Percentiles rank a stretch among this genome's conserved stretches.
These are phyloP conservation scores for Sclerotiophoma versabilis DNA, from an alignment of 2,329 filamentous ascomycete species.

Conservation along the genomic window DNA sequence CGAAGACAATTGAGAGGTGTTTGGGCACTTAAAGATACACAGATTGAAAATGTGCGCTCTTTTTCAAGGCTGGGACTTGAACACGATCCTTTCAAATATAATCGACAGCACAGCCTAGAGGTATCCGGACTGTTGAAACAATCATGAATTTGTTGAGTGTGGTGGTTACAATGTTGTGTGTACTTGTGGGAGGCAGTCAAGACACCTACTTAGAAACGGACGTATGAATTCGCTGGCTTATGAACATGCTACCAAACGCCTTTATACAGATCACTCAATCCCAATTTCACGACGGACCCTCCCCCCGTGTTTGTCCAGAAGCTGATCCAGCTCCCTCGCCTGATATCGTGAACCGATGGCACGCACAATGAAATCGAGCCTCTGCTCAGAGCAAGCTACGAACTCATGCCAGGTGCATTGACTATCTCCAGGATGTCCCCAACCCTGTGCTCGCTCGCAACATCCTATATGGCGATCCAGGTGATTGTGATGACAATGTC, in stretches of 20 bases:
- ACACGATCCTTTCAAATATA: too few species aligned
- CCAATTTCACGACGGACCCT: background rate
- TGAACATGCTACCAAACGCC: constrained; percentile 20
- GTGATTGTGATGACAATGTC: constrained; percentile 64
- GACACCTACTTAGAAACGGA: background rate
- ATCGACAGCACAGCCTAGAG: too few species aligned
- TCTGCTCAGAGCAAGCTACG: background rate
- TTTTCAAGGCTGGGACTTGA: too few species aligned
- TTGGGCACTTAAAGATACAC: too few species aligned
- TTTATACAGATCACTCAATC: constrained; percentile 7
- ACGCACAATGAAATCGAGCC: background rate
- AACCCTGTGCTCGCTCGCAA: background rate
- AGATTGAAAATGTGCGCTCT: too few species aligned
- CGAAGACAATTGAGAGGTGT: too few species aligned
- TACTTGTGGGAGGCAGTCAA: too few species aligned
- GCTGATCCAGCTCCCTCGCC: background rate
- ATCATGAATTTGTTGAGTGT: too few species aligned
- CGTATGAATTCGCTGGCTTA: constrained; percentile 13
- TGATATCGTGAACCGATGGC: background rate
- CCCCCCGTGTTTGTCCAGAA: background rate
- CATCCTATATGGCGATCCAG: constrained; percentile 67
- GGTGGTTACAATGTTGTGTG: too few species aligned
- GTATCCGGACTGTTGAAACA: too few species aligned
- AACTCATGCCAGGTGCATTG: background rate
- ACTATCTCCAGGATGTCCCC: background rate